phyloP scores from a whole-genome alignment of 106 monocot genomes.

The Acanthochlamys bracteata region DNA sequence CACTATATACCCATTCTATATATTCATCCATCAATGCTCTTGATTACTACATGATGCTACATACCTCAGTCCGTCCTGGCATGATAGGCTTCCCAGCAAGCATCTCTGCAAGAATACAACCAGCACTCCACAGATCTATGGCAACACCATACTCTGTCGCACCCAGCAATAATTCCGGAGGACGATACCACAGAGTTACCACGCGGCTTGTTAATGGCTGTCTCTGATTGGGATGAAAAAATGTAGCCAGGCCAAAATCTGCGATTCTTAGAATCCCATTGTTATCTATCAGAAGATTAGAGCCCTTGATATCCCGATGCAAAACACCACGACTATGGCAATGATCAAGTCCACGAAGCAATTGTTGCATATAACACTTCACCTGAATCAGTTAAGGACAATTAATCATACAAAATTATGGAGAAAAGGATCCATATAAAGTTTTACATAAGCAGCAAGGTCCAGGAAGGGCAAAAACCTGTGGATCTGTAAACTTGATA shows the following conservation, averaged over 20 bases:
- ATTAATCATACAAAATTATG: no score
- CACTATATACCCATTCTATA: no score
- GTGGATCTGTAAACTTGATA: conserved; percentile 58
- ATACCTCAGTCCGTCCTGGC: conserved; percentile 90
- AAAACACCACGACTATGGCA: conserved; percentile 63
- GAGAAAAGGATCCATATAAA: no score
- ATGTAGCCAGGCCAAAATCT: conserved; percentile 69
- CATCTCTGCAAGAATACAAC: conserved; percentile 83
- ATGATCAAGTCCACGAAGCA: conserved; percentile 68
- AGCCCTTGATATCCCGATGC: conserved; percentile 87
- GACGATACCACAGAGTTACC: conserved; percentile 84
- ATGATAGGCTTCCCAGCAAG: conserved; percentile 73
- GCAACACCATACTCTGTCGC: conserved; percentile 61
- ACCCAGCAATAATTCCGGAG: conserved; percentile 80
- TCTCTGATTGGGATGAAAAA: conserved; percentile 38
- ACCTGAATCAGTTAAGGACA: conserved; percentile 29
- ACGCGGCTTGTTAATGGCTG: conserved; percentile 70
- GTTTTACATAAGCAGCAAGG: no score
- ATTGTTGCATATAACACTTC: conserved; percentile 74
- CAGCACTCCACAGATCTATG: conserved; percentile 81
- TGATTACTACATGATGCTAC: no score
- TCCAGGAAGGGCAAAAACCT: conserved; percentile 21
- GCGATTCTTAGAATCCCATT: conserved; percentile 65
- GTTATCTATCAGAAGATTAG: conserved; percentile 68
- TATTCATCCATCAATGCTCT: no score